Base-by-base conservation (phyloP, 441 rosid species). In the Manihot esculenta region DNA sequence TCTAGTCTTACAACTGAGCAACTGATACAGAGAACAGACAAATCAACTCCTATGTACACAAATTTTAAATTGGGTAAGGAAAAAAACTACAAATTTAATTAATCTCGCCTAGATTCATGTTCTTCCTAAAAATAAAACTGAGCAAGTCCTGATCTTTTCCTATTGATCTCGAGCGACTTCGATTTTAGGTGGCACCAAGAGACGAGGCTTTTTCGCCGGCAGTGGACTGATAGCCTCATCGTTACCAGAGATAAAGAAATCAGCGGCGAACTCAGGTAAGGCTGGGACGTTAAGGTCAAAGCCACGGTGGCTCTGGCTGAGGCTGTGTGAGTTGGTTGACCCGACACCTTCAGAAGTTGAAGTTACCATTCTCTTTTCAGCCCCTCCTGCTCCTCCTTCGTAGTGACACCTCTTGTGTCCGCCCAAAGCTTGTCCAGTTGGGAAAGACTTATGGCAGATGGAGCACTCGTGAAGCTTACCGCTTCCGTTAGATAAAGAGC, bases 321-420 rank as follows among this genome's bases (percentile, higher is more conserved):
- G 55, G 59, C 71, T 70, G 30, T 35, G 71, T 12, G 69, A 66
- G 61, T 21, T 81, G 33, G 87, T 78, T 26, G 95, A 89, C 0
- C 89, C 90, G 38, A 83, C 83, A 2, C 90, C 92, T 70, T 84
- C 90, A 3, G 95, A 88, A 35, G 70, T 57, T 18, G 86, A 74
- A 47, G 81, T 72, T 11, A 64, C 63, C 47, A 64, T 82, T 59
- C 82, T 77, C 66, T 74, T 75, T n/a, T 72, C 83, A 26, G 75
- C 80, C 24, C 74, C 83, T 21, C 72, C 78, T n/a, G 78, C 77
- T 17, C 83, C 89, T 17, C 93, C 93, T 38, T 87, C 93, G 68
- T 92, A 91, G 89, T 88, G 89, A 75, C 95, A 78, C 76, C 93
- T 81, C 81, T 94, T 93, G 76, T 93, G 98, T 13, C 95, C 97